Percentiles rank a stretch among this genome's conserved stretches.
phyloP scores from a whole-genome alignment of 768 basidiomycete species.

The Kwoniella europaea region DNA sequence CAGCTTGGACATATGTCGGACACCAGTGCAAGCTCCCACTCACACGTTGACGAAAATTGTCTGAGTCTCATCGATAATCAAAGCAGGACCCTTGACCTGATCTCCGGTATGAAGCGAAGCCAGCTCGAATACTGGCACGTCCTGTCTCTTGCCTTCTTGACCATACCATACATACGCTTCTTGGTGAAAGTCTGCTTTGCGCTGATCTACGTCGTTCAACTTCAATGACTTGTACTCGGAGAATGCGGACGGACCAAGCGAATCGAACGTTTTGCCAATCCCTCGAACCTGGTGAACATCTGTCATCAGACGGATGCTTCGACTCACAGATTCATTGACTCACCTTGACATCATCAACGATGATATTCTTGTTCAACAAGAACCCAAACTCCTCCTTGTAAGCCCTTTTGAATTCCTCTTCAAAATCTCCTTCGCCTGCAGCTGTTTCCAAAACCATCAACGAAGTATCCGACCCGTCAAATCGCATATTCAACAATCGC shows the following conservation, averaged over 20 bases:
- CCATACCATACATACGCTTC: slow-evolving; percentile 45
- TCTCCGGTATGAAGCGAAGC: slow-evolving; percentile 68
- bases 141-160: slow-evolving; percentile 64
- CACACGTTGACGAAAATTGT: slow-evolving; percentile 77
- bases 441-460: slow-evolving; percentile 72
- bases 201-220: slow-evolving; percentile 59
- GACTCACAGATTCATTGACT: not conserved
- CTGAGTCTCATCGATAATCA: slow-evolving; percentile 95
- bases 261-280: slow-evolving; percentile 49
- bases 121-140: slow-evolving; percentile 80
- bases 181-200: slow-evolving; percentile 32
- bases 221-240: slow-evolving; percentile 69
- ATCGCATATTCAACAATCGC: slow-evolving; percentile 43
- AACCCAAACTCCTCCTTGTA: slow-evolving; percentile 59
- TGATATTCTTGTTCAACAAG: slow-evolving; percentile 58
- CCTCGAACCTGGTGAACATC: slow-evolving; percentile 17
- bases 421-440: slow-evolving; percentile 69
- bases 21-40: not conserved
- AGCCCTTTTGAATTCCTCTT: slow-evolving; percentile 60
- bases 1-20: not conserved
- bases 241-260: slow-evolving; percentile 77
- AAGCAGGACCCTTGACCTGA: slow-evolving; percentile 71
- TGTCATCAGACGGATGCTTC: not conserved
- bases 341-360: slow-evolving; percentile 48
- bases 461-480: slow-evolving; percentile 69